Evolutionary conservation across 176 grass and related monocot genomes (phyloP).

Genomic region (Bolboschoenus planiculmis): DNA sequence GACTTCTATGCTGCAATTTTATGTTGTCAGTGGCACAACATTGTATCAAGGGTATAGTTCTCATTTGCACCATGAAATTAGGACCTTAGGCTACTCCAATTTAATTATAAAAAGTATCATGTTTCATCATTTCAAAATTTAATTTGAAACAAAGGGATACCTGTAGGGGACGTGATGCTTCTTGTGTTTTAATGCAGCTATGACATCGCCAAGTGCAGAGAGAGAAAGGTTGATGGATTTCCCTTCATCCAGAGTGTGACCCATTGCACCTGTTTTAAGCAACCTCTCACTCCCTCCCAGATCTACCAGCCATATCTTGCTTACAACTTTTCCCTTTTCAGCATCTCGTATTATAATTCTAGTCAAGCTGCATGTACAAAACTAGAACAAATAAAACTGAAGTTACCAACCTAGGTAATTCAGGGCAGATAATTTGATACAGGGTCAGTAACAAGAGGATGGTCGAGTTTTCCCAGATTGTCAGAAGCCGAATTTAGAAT

Average conservation of each 20-base stretch:
- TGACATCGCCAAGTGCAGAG: constrained; percentile 88
- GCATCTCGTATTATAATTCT: constrained; percentile 72
- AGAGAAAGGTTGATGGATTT: constrained; percentile 94
- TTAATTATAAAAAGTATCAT: background rate
- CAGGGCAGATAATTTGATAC: background rate
- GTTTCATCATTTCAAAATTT: background rate
- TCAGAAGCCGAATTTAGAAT: background rate
- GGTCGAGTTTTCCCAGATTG: background rate
- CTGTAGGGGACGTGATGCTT: constrained; percentile 88
- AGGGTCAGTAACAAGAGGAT: constrained; percentile 18
- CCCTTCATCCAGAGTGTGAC: constrained; percentile 86
- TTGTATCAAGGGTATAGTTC: background rate
- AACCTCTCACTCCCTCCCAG: constrained; percentile 87
- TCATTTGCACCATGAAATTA: background rate
- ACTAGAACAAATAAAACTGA: constrained; percentile 80
- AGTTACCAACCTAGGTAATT: constrained; percentile 19
- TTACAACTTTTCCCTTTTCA: constrained; percentile 35
- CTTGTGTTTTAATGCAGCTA: constrained; percentile 70
- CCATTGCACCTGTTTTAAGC: constrained; percentile 83
- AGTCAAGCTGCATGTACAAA: constrained; percentile 79
- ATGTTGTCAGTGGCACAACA: background rate
- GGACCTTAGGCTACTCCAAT: background rate
- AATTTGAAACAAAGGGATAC: constrained; percentile 21
- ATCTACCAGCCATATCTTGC: constrained; percentile 88
- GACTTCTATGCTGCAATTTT: background rate